A percentile compares a stretch with the other conserved stretches of the same genome.
Conservation (phyloP, 1,284 basidiomycete genomes). For the Anthracocystis walkeri region DNA sequence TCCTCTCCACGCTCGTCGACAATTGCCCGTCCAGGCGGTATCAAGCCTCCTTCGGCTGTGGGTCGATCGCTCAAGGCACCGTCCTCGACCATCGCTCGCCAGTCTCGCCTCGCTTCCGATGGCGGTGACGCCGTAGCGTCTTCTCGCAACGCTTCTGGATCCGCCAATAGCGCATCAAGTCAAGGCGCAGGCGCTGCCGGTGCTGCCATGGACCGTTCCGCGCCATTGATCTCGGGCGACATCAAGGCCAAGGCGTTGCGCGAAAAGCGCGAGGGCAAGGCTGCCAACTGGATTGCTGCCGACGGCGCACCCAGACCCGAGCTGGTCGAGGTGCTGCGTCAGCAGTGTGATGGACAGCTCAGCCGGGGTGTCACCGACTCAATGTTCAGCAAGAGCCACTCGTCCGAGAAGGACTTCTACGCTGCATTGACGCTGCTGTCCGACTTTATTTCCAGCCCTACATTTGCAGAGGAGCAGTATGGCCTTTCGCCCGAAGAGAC, state of each 20-base stretch:
- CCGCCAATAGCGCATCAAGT: conserved; percentile 13
- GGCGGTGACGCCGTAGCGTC: conserved; percentile 24
- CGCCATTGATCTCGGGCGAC: conserved; percentile 80
- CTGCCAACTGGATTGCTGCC: conserved; percentile 72
- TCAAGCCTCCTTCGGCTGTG: conserved; percentile 56
- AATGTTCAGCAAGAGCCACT: conserved; percentile 90
- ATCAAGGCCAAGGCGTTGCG: conserved; percentile 80
- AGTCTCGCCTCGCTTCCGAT: conserved; percentile 39
- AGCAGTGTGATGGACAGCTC: conserved; percentile 88
- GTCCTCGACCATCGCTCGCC: conserved; percentile 33
- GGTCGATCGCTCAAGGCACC: conserved; percentile 55
- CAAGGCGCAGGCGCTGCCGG: conserved; percentile 34
- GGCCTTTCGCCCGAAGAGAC: conserved; percentile 74
- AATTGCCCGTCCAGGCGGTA: conserved; percentile 44
- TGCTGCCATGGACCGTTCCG: conserved; percentile 30
- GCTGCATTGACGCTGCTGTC: conserved; percentile 79
- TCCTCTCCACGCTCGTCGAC: conserved; percentile 35
- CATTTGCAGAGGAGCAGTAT: conserved; percentile 75
- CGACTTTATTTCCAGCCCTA: conserved; percentile 79
- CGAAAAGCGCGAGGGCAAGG: conserved; percentile 79
- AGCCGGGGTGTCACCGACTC: conserved; percentile 81
- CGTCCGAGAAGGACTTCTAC: conserved; percentile 91
- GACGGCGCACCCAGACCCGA: conserved; percentile 88
- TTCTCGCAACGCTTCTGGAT: conserved; percentile 34
- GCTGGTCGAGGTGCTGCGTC: conserved; percentile 84